A percentile compares a stretch with the other conserved stretches of the same genome.
phyloP scores from a whole-genome alignment of 495 filamentous ascomycete species.

The Hyphodiscus hymeniophilus region DNA sequence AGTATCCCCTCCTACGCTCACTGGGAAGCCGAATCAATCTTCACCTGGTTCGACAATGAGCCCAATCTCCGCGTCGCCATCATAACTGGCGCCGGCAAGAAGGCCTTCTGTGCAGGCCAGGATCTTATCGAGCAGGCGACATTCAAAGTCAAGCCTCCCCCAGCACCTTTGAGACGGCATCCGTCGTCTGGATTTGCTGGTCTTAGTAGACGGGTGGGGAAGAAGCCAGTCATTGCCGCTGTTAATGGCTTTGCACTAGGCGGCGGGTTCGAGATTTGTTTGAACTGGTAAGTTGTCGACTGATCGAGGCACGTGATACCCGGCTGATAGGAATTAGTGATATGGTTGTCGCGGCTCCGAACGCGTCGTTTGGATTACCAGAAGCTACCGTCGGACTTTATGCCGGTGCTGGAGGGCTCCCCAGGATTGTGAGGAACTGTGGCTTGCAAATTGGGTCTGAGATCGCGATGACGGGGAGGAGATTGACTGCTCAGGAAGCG shows the following conservation, averaged over 20 bases:
- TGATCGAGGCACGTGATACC: background rate
- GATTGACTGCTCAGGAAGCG: conserved; percentile 54
- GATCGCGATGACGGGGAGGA: conserved; percentile 63
- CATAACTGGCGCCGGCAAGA: conserved; percentile 43
- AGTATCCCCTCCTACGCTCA: conserved; percentile 26
- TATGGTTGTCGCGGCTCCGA: conserved; percentile 54
- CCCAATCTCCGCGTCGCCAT: conserved; percentile 47
- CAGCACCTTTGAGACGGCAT: conserved; percentile 6
- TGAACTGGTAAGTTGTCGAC: conserved; percentile 40
- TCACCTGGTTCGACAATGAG: conserved; percentile 51
- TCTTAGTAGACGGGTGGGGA: conserved; percentile 40
- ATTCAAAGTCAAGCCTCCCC: conserved; percentile 3
- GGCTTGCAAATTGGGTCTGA: conserved; percentile 65
- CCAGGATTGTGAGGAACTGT: conserved; percentile 58
- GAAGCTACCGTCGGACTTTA: conserved; percentile 67
- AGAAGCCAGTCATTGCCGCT: conserved; percentile 70
- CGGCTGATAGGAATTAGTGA: conserved; percentile 37
- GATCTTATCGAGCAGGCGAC: conserved; percentile 40
- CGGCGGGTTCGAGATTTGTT: conserved; percentile 68
- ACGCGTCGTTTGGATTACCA: conserved; percentile 58
- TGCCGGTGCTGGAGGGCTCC: conserved; percentile 65
- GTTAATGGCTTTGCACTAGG: conserved; percentile 71
- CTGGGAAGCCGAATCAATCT: conserved; percentile 41
- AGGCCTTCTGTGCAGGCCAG: conserved; percentile 52
- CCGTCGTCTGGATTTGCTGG: conserved; percentile 35